phyloP scores from a whole-genome alignment of 2,329 filamentous ascomycete species.

The Exophiala dermatitidis region DNA sequence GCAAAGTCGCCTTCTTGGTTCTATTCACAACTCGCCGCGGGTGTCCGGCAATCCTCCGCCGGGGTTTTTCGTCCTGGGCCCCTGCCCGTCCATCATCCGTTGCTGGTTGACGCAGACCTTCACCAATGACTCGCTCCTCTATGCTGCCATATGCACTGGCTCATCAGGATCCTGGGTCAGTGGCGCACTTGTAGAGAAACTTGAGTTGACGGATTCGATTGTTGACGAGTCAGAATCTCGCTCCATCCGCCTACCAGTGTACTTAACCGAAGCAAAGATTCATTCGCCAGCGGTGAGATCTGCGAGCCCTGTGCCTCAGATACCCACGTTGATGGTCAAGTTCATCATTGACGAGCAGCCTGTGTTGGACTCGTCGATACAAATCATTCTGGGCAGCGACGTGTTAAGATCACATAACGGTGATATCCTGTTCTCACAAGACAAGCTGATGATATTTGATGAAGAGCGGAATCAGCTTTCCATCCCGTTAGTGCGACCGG shows the following conservation, averaged over 20 bases:
- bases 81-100: constrained; percentile 86
- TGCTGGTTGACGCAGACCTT: constrained; percentile 92
- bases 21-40: constrained; percentile 61
- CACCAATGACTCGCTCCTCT: constrained; percentile 79
- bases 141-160: constrained; percentile 86
- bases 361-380: constrained; percentile 54
- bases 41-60: constrained; percentile 63
- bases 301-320: constrained; percentile 64
- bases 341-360: constrained; percentile 63
- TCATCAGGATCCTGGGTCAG: constrained; percentile 84
- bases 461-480: constrained; percentile 80
- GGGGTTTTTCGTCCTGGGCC: constrained; percentile 75
- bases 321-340: constrained; percentile 71
- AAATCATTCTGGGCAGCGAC: constrained; percentile 86
- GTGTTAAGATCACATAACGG: constrained; percentile 77
- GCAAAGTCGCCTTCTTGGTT: constrained; percentile 57
- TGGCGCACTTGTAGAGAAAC: constrained; percentile 62
- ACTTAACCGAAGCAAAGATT: constrained; percentile 83
- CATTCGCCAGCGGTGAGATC: constrained; percentile 67
- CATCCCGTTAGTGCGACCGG: constrained; percentile 85
- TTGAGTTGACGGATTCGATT: constrained; percentile 62
- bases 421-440: constrained; percentile 86
- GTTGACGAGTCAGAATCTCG: constrained; percentile 58
- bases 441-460: constrained; percentile 78
- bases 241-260: constrained; percentile 71